Base-by-base conservation (phyloP, 1,284 basidiomycete species). In the Melampsora americana region DNA sequence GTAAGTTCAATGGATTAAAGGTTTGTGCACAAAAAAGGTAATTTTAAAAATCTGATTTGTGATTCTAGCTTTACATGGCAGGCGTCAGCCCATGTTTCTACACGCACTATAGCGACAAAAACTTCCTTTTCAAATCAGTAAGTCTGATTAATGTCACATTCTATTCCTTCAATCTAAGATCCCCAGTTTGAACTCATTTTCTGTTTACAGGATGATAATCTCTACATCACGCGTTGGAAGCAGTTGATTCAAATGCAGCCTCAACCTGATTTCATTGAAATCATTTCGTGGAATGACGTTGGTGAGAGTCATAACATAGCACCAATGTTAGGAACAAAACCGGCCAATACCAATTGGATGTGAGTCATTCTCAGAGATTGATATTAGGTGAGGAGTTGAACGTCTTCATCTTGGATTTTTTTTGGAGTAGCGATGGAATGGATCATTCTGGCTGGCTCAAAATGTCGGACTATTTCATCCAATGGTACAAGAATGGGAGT, bases 251-350 rank as follows among this genome's bases (percentile, higher is more conserved):
- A 32, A 1, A 75, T 75, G 72, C 66, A 48, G 23, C 28, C 26
- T 16, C 66, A 18, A 50, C 72, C 72, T 14, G 72, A 75, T 50
- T 75, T 75, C 23, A 42, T 75, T 14, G 48, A 75, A 68, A 75
- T 75, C 16, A 68, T 75, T 28, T 75, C 72, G 5, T 75, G 72
- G 72, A 75, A 75, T 50, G 72, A 28, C 26, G 39, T 42, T 5
- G 72, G 72, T n/a, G 72, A 75, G 61, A 67, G 65, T n/a, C 72
- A 75, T 48, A 67, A 75, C 39, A 62, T 75, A 44, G 66, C 50
- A 11, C 50, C 50, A 3, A 35, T 39, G 5, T 11, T 42, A 42
- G 59, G 59, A 32, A 75, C 56, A 23, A 53, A 35, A 30, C 72
- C 72, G 16, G 53, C 32, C 48, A 56, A 39, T 68, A 75, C 72